These are phyloP conservation scores for Hanseniaspora lindneri DNA, from an alignment of 805 yeast genomes.

Conservation along the genomic window DNA sequence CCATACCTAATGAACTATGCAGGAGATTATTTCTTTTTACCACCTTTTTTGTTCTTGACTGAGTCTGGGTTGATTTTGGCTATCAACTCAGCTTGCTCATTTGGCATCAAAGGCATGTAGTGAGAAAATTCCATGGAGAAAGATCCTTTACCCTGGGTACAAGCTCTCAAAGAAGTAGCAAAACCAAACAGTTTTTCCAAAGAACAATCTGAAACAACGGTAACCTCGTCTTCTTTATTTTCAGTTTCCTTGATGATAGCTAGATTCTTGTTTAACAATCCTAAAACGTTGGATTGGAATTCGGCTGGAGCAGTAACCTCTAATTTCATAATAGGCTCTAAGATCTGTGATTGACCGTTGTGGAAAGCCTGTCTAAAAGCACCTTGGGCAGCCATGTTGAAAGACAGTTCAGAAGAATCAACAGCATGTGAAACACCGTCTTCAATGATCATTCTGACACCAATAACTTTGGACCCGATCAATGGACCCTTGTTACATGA, in stretches of 20 bases:
- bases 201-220: slow-evolving; percentile 90
- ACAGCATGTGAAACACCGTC: slow-evolving; percentile 98
- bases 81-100: slow-evolving; percentile 78
- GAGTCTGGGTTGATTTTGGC: slow-evolving; percentile 30
- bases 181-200: slow-evolving; percentile 92
- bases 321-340: slow-evolving; percentile 94
- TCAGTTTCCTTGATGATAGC: slow-evolving; percentile 92
- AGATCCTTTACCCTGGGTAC: slow-evolving; percentile 98
- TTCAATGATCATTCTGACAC: slow-evolving; percentile 82
- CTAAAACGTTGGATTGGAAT: slow-evolving; percentile 89
- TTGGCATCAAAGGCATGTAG: slow-evolving; percentile 82
- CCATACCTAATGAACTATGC: neutral
- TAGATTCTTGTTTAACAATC: slow-evolving; percentile 77
- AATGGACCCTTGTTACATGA: slow-evolving; percentile 93
- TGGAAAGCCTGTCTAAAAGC: slow-evolving; percentile 89
- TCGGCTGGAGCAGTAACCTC: slow-evolving; percentile 90
- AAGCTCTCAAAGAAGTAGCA: slow-evolving; percentile 88
- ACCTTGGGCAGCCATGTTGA: slow-evolving; percentile 79
- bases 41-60: slow-evolving; percentile 28
- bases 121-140: slow-evolving; percentile 88
- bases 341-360: slow-evolving; percentile 70
- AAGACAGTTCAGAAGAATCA: slow-evolving; percentile 91
- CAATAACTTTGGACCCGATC: slow-evolving; percentile 86
- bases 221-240: slow-evolving; percentile 87
- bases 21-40: slow-evolving; percentile 23